Evolutionary conservation across 2,329 filamentous ascomycete genomes (phyloP).

Genomic region (Daldinia sp.): DNA sequence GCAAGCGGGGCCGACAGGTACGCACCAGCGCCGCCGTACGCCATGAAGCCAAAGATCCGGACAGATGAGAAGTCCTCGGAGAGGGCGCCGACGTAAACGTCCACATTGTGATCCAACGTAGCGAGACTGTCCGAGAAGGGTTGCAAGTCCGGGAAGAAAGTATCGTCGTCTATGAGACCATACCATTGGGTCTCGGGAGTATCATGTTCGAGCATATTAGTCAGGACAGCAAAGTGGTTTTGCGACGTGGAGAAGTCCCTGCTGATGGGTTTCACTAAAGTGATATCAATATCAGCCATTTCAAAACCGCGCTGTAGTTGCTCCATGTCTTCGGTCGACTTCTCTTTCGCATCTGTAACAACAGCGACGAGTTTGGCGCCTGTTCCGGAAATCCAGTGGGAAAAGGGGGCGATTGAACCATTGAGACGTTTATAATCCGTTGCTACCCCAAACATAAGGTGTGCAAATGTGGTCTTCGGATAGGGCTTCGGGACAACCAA

Average conservation of each 20-base stretch:
- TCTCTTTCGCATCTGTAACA: conserved; percentile 59
- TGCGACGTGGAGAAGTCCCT: conserved; percentile 59
- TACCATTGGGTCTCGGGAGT: conserved; percentile 65
- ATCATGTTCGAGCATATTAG: conserved; percentile 60
- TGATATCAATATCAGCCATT: conserved; percentile 53
- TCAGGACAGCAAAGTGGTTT: conserved; percentile 69
- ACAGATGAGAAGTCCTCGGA: conserved; percentile 68
- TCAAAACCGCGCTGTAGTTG: conserved; percentile 52
- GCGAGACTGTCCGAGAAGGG: conserved; percentile 62
- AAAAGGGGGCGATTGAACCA: conserved; percentile 63
- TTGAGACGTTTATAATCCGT: conserved; percentile 64
- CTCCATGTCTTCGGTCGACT: conserved; percentile 48
- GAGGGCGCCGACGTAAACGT: conserved; percentile 67
- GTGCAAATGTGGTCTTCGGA: conserved; percentile 58
- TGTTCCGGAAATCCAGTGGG: conserved; percentile 67
- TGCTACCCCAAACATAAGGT: conserved; percentile 69
- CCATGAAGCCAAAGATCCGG: conserved; percentile 67
- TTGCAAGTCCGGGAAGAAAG: conserved; percentile 69
- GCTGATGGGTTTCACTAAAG: conserved; percentile 52
- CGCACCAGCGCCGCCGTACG: conserved; percentile 70
- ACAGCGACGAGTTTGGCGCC: conserved; percentile 65
- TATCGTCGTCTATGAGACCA: conserved; percentile 72
- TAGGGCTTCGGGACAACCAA: conserved; percentile 61
- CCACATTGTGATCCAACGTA: conserved; percentile 61
- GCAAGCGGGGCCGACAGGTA: conserved; percentile 68